Evolutionary conservation across 352 stramenopile species (phyloP).

Genomic region (Phytophthora sp.): DNA sequence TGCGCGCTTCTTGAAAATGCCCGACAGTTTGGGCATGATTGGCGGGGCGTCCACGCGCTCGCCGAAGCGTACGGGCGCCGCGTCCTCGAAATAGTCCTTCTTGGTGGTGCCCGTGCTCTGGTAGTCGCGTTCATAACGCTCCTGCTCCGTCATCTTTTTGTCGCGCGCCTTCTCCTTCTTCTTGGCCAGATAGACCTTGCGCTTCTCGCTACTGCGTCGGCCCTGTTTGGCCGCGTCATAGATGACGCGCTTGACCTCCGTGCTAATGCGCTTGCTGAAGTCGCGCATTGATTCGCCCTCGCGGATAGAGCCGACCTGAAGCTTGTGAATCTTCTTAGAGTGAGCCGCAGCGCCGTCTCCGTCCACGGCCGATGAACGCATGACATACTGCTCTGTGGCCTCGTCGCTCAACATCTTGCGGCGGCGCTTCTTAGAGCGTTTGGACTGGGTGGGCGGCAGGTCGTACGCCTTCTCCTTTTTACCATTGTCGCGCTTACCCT

Average conservation of each 20-base stretch:
- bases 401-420: slow-evolving; percentile 67
- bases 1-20: slow-evolving; percentile 84
- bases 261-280: slow-evolving; percentile 87
- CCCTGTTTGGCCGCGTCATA: slow-evolving; percentile 86
- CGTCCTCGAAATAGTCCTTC: slow-evolving; percentile 76
- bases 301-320: slow-evolving; percentile 65
- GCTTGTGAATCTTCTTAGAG: slow-evolving; percentile 52
- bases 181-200: slow-evolving; percentile 73
- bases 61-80: slow-evolving; percentile 69
- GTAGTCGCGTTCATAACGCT: slow-evolving; percentile 80
- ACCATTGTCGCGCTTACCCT: slow-evolving; percentile 73
- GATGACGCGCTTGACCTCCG: slow-evolving; percentile 84
- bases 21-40: slow-evolving; percentile 81
- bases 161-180: slow-evolving; percentile 80
- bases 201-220: slow-evolving; percentile 73
- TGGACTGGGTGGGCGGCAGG: slow-evolving; percentile 71
- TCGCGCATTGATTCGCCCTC: slow-evolving; percentile 81
- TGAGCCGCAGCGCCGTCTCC: slow-evolving; percentile 17
- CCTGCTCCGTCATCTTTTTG: slow-evolving; percentile 84
- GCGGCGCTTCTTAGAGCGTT: slow-evolving; percentile 83
- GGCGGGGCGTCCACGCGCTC: slow-evolving; percentile 84
- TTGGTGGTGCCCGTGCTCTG: slow-evolving; percentile 69
- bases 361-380: slow-evolving; percentile 55
- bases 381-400: slow-evolving; percentile 70
- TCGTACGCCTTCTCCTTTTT: slow-evolving; percentile 78